These are phyloP conservation scores for Collybia sp. DNA, from an alignment of 768 basidiomycete species.

Conservation along the genomic window DNA sequence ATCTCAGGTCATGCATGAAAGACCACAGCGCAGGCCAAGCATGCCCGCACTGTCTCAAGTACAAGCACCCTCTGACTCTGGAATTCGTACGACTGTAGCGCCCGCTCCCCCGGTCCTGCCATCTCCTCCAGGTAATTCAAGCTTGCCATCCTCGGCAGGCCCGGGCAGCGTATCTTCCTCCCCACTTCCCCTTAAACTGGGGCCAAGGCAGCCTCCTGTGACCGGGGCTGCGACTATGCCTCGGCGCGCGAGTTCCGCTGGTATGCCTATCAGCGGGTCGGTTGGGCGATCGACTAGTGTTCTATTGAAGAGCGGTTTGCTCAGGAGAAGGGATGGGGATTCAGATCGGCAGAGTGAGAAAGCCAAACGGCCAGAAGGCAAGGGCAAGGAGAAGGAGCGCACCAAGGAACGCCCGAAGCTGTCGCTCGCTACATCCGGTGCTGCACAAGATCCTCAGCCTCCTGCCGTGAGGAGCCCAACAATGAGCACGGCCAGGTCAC, in stretches of 20 bases:
- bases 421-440: slow-evolving; percentile 17
- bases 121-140: background rate
- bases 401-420: slow-evolving; percentile 23
- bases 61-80: background rate
- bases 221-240: slow-evolving; percentile 3
- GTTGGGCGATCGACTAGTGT: slow-evolving; percentile 15
- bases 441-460: background rate
- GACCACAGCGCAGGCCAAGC: slow-evolving; percentile 17
- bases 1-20: slow-evolving; percentile 6
- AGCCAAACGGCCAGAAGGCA: slow-evolving; percentile 12
- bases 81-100: background rate
- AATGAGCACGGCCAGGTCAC: slow-evolving; percentile 11
- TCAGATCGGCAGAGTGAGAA: slow-evolving; percentile 11
- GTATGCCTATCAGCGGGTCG: slow-evolving; percentile 10
- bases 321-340: slow-evolving; percentile 9
- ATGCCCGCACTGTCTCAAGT: slow-evolving; percentile 16
- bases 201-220: slow-evolving; percentile 1
- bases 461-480: slow-evolving; percentile 4
- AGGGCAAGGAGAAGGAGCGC: slow-evolving; percentile 5
- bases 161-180: background rate
- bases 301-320: slow-evolving; percentile 7
- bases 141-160: slow-evolving; percentile 6
- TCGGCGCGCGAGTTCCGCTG: slow-evolving; percentile 12
- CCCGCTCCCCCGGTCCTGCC: slow-evolving; percentile 4
- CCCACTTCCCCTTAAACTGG: slow-evolving; percentile 1